phyloP scores from a whole-genome alignment of 108 stramenopile genomes.

The Cylindrotheca closterium region DNA sequence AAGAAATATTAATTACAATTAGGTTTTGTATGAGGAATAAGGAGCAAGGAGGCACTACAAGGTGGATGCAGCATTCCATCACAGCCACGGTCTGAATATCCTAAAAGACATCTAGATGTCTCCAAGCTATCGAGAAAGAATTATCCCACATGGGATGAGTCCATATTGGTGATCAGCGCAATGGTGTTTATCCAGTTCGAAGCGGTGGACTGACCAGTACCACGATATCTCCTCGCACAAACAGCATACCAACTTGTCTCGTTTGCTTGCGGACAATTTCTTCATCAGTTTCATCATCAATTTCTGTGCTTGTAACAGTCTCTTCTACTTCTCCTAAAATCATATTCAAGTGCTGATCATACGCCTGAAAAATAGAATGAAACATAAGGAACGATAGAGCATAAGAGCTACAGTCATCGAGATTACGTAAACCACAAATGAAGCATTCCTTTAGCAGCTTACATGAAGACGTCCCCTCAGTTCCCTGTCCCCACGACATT shows the following conservation, averaged over 20 bases:
- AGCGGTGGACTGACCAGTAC: conserved; percentile 90
- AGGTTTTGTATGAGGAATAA: no score
- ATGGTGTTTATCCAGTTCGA: conserved; percentile 18
- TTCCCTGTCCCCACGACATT: conserved; percentile 96
- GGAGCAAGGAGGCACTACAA: no score
- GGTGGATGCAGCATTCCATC: no score
- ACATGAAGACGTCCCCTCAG: conserved; percentile 97
- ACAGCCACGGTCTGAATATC: no score
- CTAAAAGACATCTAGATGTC: no score
- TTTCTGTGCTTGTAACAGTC: conserved; percentile 90
- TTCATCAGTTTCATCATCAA: conserved; percentile 97
- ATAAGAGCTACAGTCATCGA: not conserved
- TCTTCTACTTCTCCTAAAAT: conserved; percentile 99
- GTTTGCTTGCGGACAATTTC: conserved; percentile 92
- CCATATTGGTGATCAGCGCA: no score
- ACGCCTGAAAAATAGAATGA: conserved; percentile 60
- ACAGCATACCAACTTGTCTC: conserved; percentile 97
- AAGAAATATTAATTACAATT: no score
- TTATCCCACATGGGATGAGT: no score
- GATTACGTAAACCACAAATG: not conserved
- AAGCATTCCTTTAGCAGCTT: conserved; percentile 25
- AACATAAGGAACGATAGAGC: not conserved
- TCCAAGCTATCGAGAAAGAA: no score
- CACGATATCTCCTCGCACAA: conserved; percentile 98
- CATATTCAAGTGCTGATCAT: conserved; percentile 99